Conservation (phyloP, 768 basidiomycete genomes). For the Rhodotorula diobovata region DNA sequence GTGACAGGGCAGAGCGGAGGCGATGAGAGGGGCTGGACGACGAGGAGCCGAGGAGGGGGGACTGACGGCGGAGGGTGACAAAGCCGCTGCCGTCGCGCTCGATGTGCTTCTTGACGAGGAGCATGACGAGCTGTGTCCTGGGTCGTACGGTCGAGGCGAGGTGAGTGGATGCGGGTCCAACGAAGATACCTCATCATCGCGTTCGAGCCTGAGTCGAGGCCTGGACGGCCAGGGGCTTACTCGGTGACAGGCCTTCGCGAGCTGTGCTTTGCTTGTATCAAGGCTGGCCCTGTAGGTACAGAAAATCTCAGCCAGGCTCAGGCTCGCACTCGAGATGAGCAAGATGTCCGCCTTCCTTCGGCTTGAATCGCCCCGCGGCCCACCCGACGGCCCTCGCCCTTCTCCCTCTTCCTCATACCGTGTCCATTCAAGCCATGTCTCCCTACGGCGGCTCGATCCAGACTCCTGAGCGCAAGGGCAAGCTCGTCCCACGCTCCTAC, state of each 20-base stretch:
- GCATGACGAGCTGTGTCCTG: constrained; percentile 56
- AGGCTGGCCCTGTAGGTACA: too few relatives aligned
- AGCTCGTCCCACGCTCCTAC: constrained; percentile 28
- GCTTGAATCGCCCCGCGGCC: too few relatives aligned
- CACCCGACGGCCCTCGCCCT: not conserved
- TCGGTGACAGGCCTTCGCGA: too few relatives aligned
- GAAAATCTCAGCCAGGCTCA: too few relatives aligned
- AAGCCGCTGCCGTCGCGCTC: constrained; percentile 82
- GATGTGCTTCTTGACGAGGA: constrained; percentile 72
- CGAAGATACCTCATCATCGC: not conserved
- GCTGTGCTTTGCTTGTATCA: too few relatives aligned
- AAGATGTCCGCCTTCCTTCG: too few relatives aligned
- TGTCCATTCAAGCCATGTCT: constrained; percentile 53
- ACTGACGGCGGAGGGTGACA: constrained; percentile 69
- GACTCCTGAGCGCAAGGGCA: constrained; percentile 23
- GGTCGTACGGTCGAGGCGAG: not conserved
- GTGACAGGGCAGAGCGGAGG: not conserved
- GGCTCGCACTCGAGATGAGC: too few relatives aligned
- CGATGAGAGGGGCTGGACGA: too few relatives aligned
- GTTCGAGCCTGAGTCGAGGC: too few relatives aligned
- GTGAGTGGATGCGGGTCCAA: not conserved
- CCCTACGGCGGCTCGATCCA: constrained; percentile 64
- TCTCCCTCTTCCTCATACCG: too few relatives aligned
- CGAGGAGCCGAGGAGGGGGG: not conserved
- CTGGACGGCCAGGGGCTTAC: too few relatives aligned